A percentile compares a stretch with the other conserved stretches of the same genome.
These are phyloP conservation scores for Hygrophila difformis DNA, from an alignment of 257 asterid species.

Conservation along the genomic window DNA sequence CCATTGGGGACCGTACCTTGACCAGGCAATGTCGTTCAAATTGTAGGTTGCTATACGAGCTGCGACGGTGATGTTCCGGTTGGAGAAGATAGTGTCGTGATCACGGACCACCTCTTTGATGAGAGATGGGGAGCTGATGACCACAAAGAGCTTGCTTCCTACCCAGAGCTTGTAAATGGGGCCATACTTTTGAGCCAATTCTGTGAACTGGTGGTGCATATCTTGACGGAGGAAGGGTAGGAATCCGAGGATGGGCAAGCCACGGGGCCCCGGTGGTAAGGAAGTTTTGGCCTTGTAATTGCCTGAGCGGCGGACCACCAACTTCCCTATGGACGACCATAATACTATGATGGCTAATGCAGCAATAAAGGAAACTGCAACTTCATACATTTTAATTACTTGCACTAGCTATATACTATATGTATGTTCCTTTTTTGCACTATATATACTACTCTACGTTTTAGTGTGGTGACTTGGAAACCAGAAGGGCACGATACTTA, in stretches of 20 bases:
- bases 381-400: too few species aligned
- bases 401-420: too few species aligned
- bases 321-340: too few species aligned
- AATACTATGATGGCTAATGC: too few species aligned
- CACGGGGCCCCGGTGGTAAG: background rate
- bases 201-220: background rate
- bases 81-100: constrained; percentile 1
- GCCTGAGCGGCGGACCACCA: too few species aligned
- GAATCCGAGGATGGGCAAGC: constrained; percentile 2
- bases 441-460: too few species aligned
- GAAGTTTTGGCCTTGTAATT: too few species aligned
- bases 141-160: background rate
- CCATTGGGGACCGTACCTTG: constrained; percentile 31
- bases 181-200: background rate
- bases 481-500: too few species aligned
- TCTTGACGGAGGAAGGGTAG: background rate
- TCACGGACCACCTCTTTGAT: background rate
- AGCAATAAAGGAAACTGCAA: too few species aligned
- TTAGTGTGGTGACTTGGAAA: too few species aligned
- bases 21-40: constrained; percentile 14
- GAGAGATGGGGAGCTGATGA: background rate
- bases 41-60: too few species aligned
- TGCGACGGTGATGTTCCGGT: background rate
- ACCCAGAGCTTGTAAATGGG: background rate
- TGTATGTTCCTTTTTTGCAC: too few species aligned